Percentiles rank a stretch among this genome's conserved stretches.
Evolutionary conservation across 129 eudicot species (phyloP).

Genomic region (Flaveria linearis): DNA sequence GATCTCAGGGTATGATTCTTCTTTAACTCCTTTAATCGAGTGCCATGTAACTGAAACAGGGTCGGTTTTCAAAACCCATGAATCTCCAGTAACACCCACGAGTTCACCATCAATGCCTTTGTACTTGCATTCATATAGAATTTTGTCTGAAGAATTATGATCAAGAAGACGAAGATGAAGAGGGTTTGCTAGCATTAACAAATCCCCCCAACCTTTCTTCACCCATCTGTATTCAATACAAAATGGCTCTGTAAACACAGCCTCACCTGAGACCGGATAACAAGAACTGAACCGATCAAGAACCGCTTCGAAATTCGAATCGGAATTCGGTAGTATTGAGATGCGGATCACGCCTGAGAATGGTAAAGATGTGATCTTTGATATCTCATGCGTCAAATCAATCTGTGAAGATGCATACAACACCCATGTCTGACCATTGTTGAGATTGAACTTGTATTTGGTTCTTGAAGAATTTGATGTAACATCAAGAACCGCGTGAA

Average conservation of each 20-base stretch:
- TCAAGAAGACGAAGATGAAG: slow-evolving; percentile 68
- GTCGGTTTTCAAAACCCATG: slow-evolving; percentile 68
- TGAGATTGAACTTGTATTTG: slow-evolving; percentile 59
- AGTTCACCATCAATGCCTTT: slow-evolving; percentile 91
- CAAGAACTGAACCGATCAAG: slow-evolving; percentile 82
- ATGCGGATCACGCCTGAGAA: slow-evolving; percentile 75
- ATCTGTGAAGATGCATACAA: slow-evolving; percentile 74
- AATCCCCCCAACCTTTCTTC: slow-evolving; percentile 82
- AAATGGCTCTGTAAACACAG: slow-evolving; percentile 54
- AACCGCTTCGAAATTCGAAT: slow-evolving; percentile 39
- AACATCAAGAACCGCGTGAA: slow-evolving; percentile 69
- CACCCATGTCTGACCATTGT: slow-evolving; percentile 82
- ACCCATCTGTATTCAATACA: slow-evolving; percentile 81
- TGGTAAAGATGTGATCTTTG: slow-evolving; percentile 51
- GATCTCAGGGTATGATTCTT: slow-evolving; percentile 58
- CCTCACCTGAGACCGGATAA: slow-evolving; percentile 74
- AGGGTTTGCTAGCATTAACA: slow-evolving; percentile 89
- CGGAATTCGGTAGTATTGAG: slow-evolving; percentile 52
- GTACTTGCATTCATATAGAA: slow-evolving; percentile 70
- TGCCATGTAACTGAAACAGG: slow-evolving; percentile 95
- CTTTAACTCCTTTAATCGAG: slow-evolving; percentile 64
- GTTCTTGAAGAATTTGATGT: slow-evolving; percentile 57
- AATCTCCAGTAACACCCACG: slow-evolving; percentile 81
- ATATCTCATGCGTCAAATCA: slow-evolving; percentile 49
- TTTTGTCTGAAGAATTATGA: slow-evolving; percentile 32